phyloP scores from a whole-genome alignment of 345 rosid genomes.

The Streptanthus diversifolius region DNA sequence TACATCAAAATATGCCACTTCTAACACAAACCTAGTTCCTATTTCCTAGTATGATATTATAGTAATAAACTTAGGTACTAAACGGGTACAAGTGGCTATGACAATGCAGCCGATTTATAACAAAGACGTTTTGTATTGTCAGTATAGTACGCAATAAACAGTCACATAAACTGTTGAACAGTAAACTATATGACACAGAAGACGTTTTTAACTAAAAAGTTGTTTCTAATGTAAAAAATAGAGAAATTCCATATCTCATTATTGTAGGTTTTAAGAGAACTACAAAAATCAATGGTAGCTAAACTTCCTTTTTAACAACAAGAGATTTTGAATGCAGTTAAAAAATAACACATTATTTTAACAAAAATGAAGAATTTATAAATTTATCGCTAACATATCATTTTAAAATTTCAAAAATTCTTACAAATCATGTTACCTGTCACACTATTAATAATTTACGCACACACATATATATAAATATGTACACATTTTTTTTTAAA shows the following conservation, averaged over 20 bases:
- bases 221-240: neutral
- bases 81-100: neutral
- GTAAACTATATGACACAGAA: neutral
- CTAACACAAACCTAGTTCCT: conserved; percentile 6
- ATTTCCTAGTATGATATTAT: neutral
- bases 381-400: neutral
- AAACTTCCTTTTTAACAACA: neutral
- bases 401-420: neutral
- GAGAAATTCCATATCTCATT: neutral
- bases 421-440: neutral
- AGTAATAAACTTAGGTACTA: neutral
- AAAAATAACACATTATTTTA: neutral
- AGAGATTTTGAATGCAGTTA: neutral
- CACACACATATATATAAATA: too few species aligned
- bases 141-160: conserved; percentile 1
- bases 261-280: neutral
- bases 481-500: too few species aligned
- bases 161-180: neutral
- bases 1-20: neutral
- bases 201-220: neutral
- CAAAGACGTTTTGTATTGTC: conserved; percentile 5
- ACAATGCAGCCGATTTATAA: neutral
- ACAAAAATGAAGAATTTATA: neutral
- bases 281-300: neutral
- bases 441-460: neutral